Conservation (phyloP, 768 basidiomycete species). For the Ramaria sp. region DNA sequence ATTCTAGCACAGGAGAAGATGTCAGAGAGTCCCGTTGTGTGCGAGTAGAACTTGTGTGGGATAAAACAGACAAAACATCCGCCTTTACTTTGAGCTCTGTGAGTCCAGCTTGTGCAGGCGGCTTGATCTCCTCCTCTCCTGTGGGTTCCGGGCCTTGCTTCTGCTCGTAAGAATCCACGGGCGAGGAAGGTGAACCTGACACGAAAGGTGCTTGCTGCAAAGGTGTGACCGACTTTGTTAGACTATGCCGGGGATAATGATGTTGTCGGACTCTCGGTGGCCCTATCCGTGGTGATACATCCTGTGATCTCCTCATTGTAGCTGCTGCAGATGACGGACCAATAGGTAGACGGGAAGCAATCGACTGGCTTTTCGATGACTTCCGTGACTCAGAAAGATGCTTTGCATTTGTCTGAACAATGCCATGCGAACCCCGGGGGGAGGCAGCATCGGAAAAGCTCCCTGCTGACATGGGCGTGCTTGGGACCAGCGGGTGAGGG, state of each 20-base stretch:
- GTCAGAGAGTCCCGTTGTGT: constrained; percentile 8
- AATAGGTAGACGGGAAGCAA: constrained; percentile 4
- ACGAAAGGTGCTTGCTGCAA: too few species aligned
- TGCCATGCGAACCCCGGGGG: not conserved
- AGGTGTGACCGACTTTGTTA: not conserved
- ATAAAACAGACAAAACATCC: not conserved
- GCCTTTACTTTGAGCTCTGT: not conserved
- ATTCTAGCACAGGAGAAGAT: not conserved
- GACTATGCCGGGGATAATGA: constrained; percentile 2
- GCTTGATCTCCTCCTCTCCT: not conserved
- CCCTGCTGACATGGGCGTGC: constrained; percentile 1
- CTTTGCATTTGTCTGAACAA: not conserved
- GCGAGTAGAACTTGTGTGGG: constrained; percentile 1
- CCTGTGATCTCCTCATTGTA: not conserved
- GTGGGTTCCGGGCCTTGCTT: too few species aligned
- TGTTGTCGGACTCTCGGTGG: constrained; percentile 2
- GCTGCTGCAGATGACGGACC: not conserved
- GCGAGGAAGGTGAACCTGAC: too few species aligned
- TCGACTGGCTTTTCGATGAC: not conserved
- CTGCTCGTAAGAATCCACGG: too few species aligned
- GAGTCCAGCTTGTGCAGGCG: not conserved
- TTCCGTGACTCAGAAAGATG: not conserved
- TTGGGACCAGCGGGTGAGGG: constrained; percentile 1
- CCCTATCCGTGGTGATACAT: not conserved
- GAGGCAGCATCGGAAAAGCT: not conserved